Percentiles rank a stretch among this genome's conserved stretches.
These are phyloP conservation scores for Crithidia sp. DNA, from an alignment of 208 protist species.

Conservation along the genomic window DNA sequence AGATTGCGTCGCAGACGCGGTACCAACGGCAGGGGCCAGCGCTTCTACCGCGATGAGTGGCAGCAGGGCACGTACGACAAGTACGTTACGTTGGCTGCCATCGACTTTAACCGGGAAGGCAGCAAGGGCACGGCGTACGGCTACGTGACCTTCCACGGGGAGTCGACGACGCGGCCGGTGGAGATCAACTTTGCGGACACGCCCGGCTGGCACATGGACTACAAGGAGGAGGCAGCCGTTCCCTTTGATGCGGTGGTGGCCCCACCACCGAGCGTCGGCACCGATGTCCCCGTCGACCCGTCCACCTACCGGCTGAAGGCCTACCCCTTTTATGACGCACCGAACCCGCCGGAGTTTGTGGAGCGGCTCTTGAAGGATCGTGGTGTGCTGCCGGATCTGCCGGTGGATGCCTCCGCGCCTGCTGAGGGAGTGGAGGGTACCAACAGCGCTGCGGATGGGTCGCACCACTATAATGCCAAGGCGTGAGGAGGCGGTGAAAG, in stretches of 20 bases:
- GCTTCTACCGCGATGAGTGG: conserved; percentile 88
- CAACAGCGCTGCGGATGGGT: conserved; percentile 36
- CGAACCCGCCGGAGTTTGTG: conserved; percentile 88
- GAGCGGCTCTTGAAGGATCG: conserved; percentile 87
- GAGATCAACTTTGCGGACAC: conserved; percentile 74
- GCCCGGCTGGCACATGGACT: conserved; percentile 83
- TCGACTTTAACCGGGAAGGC: conserved; percentile 82
- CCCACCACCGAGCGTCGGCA: conserved; percentile 85
- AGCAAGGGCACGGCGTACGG: conserved; percentile 83
- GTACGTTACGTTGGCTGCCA: conserved; percentile 80
- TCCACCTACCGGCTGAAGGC: conserved; percentile 70
- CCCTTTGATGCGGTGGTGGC: conserved; percentile 72
- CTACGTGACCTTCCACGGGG: conserved; percentile 91
- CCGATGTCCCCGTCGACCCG: conserved; percentile 83
- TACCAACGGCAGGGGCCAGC: conserved; percentile 81
- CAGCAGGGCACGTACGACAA: conserved; percentile 90
- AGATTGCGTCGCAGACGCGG: conserved; percentile 71
- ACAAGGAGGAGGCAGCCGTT: conserved; percentile 52
- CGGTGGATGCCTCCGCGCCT: conserved; percentile 48
- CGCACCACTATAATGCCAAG: conserved; percentile 43
- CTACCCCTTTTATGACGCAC: conserved; percentile 90
- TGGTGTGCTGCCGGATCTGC: conserved; percentile 81
- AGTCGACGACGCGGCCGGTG: conserved; percentile 78
- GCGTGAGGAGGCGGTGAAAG: conserved; percentile 31
- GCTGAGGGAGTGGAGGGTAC: conserved; percentile 17